Percentiles rank a stretch among this genome's conserved stretches.
phyloP scores from a whole-genome alignment of 2,329 filamentous ascomycete genomes.

The Diaporthe vaccinii region DNA sequence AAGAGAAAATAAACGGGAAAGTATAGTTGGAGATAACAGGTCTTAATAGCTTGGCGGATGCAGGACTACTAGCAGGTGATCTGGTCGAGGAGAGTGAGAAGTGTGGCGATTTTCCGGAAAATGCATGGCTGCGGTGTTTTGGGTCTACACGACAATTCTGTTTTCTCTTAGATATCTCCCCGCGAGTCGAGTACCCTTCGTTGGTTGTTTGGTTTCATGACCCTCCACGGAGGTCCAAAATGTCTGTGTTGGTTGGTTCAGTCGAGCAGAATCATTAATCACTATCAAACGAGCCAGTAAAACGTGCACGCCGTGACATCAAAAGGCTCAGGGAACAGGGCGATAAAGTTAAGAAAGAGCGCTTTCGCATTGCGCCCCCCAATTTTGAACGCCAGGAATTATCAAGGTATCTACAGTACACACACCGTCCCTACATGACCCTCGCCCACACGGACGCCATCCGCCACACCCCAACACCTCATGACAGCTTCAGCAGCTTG shows the following conservation, averaged over 20 bases:
- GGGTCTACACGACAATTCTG: slow-evolving; percentile 20
- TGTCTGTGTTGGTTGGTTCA: background rate
- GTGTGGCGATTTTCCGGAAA: slow-evolving; percentile 5
- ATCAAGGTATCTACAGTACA: slow-evolving; percentile 39
- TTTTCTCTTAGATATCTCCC: slow-evolving; percentile 29
- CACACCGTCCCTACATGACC: background rate
- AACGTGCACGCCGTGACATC: background rate
- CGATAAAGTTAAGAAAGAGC: slow-evolving; percentile 12
- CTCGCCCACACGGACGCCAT: background rate
- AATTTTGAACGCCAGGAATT: slow-evolving; percentile 35
- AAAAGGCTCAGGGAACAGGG: background rate
- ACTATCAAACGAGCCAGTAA: background rate
- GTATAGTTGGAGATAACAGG: background rate
- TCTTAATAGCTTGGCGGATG: background rate
- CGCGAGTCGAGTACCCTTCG: slow-evolving; percentile 6
- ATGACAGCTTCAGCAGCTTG: slow-evolving; percentile 42
- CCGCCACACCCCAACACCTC: background rate
- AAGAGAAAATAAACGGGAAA: slow-evolving; percentile 53
- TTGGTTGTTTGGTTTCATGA: background rate
- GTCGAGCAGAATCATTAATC: background rate
- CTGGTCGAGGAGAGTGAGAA: background rate
- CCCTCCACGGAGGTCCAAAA: background rate
- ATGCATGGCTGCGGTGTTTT: slow-evolving; percentile 38
- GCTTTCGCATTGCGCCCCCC: slow-evolving; percentile 34
- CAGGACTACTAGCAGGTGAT: background rate